phyloP scores from a whole-genome alignment of 805 yeast genomes.

The Cyberlindnera maritima region DNA sequence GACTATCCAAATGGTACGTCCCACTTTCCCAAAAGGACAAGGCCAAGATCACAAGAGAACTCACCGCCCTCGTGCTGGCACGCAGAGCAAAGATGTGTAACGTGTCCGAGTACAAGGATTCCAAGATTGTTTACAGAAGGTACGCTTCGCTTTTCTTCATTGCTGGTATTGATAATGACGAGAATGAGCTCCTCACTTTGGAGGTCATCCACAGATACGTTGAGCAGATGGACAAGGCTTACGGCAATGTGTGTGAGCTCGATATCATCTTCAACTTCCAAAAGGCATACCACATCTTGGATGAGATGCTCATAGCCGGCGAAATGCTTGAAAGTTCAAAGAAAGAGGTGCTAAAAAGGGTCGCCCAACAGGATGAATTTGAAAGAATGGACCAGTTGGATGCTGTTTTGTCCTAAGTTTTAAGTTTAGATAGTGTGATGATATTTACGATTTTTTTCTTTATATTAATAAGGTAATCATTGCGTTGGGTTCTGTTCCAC shows the following conservation, averaged over 20 bases:
- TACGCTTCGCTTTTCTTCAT: conserved; percentile 92
- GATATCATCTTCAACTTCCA: conserved; percentile 96
- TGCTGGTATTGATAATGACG: conserved; percentile 78
- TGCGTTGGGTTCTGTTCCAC: conserved; percentile 3
- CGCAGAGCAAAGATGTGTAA: conserved; percentile 89
- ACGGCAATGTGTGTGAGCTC: conserved; percentile 93
- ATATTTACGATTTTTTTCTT: neutral
- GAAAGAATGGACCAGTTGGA: conserved; percentile 71
- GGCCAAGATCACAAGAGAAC: conserved; percentile 76
- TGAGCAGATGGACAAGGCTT: conserved; percentile 93
- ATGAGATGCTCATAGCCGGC: conserved; percentile 88
- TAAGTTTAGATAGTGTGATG: neutral
- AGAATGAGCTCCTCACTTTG: conserved; percentile 81
- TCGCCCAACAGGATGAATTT: conserved; percentile 82
- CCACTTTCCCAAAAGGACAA: conserved; percentile 84
- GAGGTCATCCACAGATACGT: conserved; percentile 92
- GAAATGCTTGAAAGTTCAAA: conserved; percentile 80
- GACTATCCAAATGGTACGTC: conserved; percentile 91
- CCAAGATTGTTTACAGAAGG: conserved; percentile 84
- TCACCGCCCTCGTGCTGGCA: conserved; percentile 79
- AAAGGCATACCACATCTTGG: conserved; percentile 87
- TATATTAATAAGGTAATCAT: neutral
- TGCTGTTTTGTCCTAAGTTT: conserved; percentile 32
- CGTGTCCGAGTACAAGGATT: conserved; percentile 38
- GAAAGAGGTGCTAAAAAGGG: conserved; percentile 71